Conservation (phyloP, 2,329 filamentous ascomycete genomes). For the Colletotrichum plurivorum region DNA sequence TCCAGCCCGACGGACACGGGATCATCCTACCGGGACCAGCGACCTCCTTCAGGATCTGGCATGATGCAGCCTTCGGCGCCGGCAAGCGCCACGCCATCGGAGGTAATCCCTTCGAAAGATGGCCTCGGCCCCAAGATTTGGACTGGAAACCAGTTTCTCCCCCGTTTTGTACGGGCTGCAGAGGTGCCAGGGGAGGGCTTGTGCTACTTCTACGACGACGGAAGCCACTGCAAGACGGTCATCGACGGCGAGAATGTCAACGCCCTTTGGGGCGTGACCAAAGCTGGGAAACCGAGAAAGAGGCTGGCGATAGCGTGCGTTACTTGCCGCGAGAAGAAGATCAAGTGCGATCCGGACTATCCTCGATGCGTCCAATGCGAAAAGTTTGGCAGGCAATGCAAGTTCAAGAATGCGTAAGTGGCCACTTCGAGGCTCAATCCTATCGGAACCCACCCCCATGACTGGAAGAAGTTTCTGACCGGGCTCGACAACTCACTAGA, state of each 20-base stretch:
- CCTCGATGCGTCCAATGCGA: conserved; percentile 93
- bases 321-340: conserved; percentile 96
- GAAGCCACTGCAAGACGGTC: conserved; percentile 83
- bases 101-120: conserved; percentile 68
- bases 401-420: conserved; percentile 89
- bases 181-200: conserved; percentile 83
- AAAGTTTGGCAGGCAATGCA: conserved; percentile 89
- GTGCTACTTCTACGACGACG: conserved; percentile 90
- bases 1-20: conserved; percentile 52
- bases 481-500: conserved; percentile 48
- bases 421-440: not conserved
- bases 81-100: conserved; percentile 51
- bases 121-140: conserved; percentile 77
- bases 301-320: conserved; percentile 92
- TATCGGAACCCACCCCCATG: not conserved
- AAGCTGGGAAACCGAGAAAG: conserved; percentile 94
- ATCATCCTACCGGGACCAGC: conserved; percentile 46
- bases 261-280: conserved; percentile 93
- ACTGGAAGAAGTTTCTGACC: too few relatives aligned
- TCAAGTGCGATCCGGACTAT: conserved; percentile 92
- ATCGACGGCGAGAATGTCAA: conserved; percentile 92
- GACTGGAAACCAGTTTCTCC: conserved; percentile 77
- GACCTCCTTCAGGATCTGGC: conserved; percentile 42
- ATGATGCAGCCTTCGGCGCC: conserved; percentile 48
- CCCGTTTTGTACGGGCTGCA: conserved; percentile 73